phyloP scores from a whole-genome alignment of 305 asterid genomes.

The Euphrasia arctica region DNA sequence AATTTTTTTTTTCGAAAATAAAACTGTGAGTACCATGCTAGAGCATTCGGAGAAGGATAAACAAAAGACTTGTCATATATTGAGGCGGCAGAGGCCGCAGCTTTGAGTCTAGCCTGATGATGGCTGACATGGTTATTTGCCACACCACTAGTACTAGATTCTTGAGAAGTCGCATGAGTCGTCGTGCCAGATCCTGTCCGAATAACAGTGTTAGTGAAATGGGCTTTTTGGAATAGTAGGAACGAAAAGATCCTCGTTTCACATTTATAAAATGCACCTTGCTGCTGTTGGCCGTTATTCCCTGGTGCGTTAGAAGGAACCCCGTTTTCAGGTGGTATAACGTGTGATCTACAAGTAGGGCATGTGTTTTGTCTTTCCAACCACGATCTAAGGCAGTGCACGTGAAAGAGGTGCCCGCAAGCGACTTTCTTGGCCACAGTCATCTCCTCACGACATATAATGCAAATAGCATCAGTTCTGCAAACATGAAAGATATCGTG shows the following conservation, averaged over 20 bases:
- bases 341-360: slow-evolving; percentile 94
- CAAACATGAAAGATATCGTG: neutral
- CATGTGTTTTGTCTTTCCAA: slow-evolving; percentile 93
- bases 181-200: slow-evolving; percentile 37
- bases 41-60: slow-evolving; percentile 66
- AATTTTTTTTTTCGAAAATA: too few relatives aligned
- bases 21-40: slow-evolving; percentile 39
- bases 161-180: slow-evolving; percentile 51
- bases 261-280: slow-evolving; percentile 39
- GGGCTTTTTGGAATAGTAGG: neutral
- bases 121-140: slow-evolving; percentile 44
- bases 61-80: slow-evolving; percentile 85
- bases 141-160: slow-evolving; percentile 40
- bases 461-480: slow-evolving; percentile 92
- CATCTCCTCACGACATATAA: slow-evolving; percentile 99
- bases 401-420: slow-evolving; percentile 96
- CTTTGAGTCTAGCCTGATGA: slow-evolving; percentile 79
- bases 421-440: slow-evolving; percentile 78
- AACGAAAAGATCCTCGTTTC: neutral
- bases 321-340: slow-evolving; percentile 73
- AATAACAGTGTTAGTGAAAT: slow-evolving; percentile 22
- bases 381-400: slow-evolving; percentile 97
- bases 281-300: slow-evolving; percentile 52
- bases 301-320: slow-evolving; percentile 45
- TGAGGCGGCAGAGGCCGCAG: slow-evolving; percentile 82